Percentiles rank a stretch among this genome's conserved stretches.
Evolutionary conservation across 129 eudicot species (phyloP).

Genomic region (Calendula officinalis): DNA sequence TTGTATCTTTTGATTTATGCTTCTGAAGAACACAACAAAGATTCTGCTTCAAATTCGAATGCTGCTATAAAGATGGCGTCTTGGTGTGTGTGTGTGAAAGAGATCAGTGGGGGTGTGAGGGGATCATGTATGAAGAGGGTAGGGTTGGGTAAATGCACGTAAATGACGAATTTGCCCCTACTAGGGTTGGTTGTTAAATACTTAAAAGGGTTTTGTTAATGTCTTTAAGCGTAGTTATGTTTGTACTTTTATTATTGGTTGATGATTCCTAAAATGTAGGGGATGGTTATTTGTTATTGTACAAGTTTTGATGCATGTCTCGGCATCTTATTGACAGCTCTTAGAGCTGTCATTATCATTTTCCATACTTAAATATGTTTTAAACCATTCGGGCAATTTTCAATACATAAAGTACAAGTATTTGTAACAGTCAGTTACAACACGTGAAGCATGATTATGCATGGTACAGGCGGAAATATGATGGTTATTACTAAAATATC

Average conservation of each 20-base stretch:
- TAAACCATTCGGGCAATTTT: conserved; percentile 11
- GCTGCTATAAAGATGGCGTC: conserved; percentile 28
- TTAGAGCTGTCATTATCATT: too few relatives aligned
- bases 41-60: conserved; percentile 24
- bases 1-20: conserved; percentile 10
- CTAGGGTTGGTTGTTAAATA: background rate
- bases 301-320: too few relatives aligned
- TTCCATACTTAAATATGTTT: too few relatives aligned
- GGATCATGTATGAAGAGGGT: conserved; percentile 33
- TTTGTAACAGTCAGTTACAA: conserved; percentile 7
- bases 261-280: too few relatives aligned
- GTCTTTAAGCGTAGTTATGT: too few relatives aligned
- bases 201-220: too few relatives aligned
- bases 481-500: conserved; percentile 10
- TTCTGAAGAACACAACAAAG: conserved; percentile 26
- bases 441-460: conserved; percentile 2
- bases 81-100: conserved; percentile 29
- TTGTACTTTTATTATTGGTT: too few relatives aligned
- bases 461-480: conserved; percentile 7
- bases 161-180: conserved; percentile 21
- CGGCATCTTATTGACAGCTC: too few relatives aligned
- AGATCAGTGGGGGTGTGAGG: conserved; percentile 23
- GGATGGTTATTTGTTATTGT: too few relatives aligned
- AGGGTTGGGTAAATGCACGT: conserved; percentile 8
- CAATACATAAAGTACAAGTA: conserved; percentile 19